Evolutionary conservation across 352 stramenopile genomes (phyloP).

Genomic region (Pythium rhizo-oryzae): DNA sequence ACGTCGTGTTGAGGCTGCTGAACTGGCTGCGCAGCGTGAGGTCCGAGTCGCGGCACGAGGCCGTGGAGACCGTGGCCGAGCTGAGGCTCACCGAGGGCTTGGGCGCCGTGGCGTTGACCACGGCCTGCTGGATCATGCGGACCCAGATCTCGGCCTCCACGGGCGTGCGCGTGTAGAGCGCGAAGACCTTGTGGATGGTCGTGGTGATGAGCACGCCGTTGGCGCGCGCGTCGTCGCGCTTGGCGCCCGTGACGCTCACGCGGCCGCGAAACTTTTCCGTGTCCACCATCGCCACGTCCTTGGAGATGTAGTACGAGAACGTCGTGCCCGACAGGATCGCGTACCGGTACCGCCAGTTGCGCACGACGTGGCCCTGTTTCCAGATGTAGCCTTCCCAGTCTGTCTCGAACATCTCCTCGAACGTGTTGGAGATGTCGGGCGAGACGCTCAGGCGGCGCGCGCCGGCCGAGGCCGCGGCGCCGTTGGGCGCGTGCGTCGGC

Average conservation of each 20-base stretch:
- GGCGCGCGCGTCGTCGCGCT: constrained; percentile 57
- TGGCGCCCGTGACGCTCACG: constrained; percentile 78
- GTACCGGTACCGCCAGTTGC: constrained; percentile 86
- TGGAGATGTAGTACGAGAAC: constrained; percentile 85
- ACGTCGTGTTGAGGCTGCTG: constrained; percentile 5
- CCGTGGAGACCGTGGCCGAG: constrained; percentile 46
- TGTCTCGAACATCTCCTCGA: constrained; percentile 86
- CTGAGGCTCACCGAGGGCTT: constrained; percentile 56
- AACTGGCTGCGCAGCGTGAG: constrained; percentile 36
- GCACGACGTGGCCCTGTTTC: constrained; percentile 88
- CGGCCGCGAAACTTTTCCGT: constrained; percentile 85
- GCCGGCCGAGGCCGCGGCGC: background rate
- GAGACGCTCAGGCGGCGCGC: constrained; percentile 60
- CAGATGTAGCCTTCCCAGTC: constrained; percentile 90
- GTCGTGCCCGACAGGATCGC: constrained; percentile 77
- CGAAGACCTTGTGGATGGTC: constrained; percentile 87
- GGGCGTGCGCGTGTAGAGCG: constrained; percentile 80
- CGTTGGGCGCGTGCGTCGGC: too few species aligned
- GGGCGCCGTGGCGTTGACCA: constrained; percentile 48
- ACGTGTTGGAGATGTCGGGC: constrained; percentile 66
- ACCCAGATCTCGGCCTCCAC: constrained; percentile 87
- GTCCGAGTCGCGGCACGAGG: constrained; percentile 62
- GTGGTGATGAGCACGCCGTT: constrained; percentile 86
- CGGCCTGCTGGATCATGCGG: constrained; percentile 81
- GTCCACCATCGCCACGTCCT: constrained; percentile 76